Evolutionary conservation across 257 asterid species (phyloP).

Genomic region (Handroanthus guayacan): DNA sequence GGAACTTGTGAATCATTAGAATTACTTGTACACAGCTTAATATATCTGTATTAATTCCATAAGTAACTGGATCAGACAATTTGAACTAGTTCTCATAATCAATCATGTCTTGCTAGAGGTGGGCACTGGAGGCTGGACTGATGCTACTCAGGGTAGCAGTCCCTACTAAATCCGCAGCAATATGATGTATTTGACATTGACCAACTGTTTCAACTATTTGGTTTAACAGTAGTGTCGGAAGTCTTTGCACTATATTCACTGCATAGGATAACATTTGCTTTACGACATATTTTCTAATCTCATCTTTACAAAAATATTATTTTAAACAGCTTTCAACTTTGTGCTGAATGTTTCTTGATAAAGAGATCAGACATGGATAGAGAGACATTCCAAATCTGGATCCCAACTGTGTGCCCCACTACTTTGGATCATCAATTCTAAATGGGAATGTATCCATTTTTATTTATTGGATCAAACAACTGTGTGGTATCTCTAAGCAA

Average conservation of each 20-base stretch:
- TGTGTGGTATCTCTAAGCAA: too few species aligned
- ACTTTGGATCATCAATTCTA: too few species aligned
- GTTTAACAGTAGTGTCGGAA: background rate
- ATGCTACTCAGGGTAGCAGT: conserved; percentile 7
- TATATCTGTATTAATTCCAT: background rate
- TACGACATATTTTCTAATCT: too few species aligned
- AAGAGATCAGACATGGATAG: too few species aligned
- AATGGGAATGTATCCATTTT: too few species aligned
- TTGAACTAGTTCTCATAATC: background rate
- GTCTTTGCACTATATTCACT: background rate
- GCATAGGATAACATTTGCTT: background rate
- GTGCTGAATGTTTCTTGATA: too few species aligned
- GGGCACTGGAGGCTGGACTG: background rate
- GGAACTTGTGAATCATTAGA: background rate
- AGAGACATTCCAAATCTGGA: too few species aligned
- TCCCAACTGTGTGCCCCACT: too few species aligned
- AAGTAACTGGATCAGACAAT: background rate
- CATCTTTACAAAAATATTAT: too few species aligned
- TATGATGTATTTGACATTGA: background rate
- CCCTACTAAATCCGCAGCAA: background rate
- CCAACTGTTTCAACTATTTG: background rate
- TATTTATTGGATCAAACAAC: too few species aligned
- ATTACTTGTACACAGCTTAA: conserved; percentile 10
- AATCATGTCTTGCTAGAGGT: conserved; percentile 2
- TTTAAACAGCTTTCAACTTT: too few species aligned